A percentile compares a stretch with the other conserved stretches of the same genome.
Conservation (phyloP, 2,329 filamentous ascomycete genomes). For the Aspergillus texensis region DNA sequence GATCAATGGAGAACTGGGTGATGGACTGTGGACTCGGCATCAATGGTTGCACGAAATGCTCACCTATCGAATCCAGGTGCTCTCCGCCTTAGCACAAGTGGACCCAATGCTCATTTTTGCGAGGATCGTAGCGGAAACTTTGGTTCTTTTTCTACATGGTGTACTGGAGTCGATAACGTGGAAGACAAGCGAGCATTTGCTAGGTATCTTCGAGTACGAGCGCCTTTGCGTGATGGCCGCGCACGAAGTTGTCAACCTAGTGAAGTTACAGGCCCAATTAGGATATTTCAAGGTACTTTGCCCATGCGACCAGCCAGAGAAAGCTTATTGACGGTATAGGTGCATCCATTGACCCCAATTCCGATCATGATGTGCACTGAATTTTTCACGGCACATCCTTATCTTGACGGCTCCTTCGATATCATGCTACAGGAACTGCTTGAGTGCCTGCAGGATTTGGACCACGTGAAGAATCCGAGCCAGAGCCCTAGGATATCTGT, state of each 20-base stretch:
- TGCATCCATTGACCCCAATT: constrained; percentile 24
- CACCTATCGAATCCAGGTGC: constrained; percentile 19
- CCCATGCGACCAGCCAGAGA: not conserved
- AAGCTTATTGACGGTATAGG: constrained; percentile 7
- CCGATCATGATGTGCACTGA: constrained; percentile 25
- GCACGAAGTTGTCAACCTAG: constrained; percentile 20
- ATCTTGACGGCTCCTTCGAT: constrained; percentile 22
- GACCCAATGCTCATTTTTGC: constrained; percentile 25
- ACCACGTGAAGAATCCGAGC: constrained; percentile 20
- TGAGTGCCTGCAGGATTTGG: constrained; percentile 21
- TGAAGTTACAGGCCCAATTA: constrained; percentile 22
- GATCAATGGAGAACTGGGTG: constrained; percentile 11
- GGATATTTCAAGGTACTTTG: constrained; percentile 23
- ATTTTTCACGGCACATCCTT: constrained; percentile 22
- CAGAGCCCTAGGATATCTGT: constrained; percentile 14
- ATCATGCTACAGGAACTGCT: constrained; percentile 20
- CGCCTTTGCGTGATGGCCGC: constrained; percentile 22
- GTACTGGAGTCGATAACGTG: constrained; percentile 24
- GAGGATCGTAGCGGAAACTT: constrained; percentile 20
- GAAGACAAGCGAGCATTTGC: constrained; percentile 23
- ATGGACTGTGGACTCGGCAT: constrained; percentile 22
- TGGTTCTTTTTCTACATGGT: constrained; percentile 22
- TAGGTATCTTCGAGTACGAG: constrained; percentile 24
- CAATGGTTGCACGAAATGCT: constrained; percentile 22
- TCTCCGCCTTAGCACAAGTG: constrained; percentile 14